Conservation (phyloP, 176 grass and related monocot species). For the Zizania latifolia region DNA sequence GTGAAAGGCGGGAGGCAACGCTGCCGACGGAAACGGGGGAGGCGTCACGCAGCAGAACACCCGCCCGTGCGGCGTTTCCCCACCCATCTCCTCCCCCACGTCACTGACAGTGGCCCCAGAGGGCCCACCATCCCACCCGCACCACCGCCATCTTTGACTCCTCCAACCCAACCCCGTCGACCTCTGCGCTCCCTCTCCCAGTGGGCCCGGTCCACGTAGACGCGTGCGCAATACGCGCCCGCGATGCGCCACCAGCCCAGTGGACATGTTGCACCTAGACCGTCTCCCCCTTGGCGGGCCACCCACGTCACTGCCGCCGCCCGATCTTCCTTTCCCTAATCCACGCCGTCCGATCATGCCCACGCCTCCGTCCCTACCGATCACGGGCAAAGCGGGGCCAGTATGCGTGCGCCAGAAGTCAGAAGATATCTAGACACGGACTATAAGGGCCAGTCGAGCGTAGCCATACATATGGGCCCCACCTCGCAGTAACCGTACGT, state of each 20-base stretch:
- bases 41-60: neutral
- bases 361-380: neutral
- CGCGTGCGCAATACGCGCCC: neutral
- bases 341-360: neutral
- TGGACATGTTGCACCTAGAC: no score
- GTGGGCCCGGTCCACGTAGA: neutral
- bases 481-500: neutral
- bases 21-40: neutral
- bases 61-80: neutral
- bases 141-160: neutral
- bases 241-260: neutral
- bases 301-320: neutral
- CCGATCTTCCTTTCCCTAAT: neutral
- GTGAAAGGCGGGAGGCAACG: neutral
- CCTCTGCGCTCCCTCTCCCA: neutral
- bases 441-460: neutral
- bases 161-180: no score
- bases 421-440: slow-evolving; percentile 23
- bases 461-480: neutral
- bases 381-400: neutral
- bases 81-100: neutral
- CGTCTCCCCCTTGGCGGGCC: no score
- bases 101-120: neutral
- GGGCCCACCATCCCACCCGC: neutral
- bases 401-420: no score